A percentile compares a stretch with the other conserved stretches of the same genome.
phyloP scores from a whole-genome alignment of 495 filamentous ascomycete species.

The Evernia prunastri region DNA sequence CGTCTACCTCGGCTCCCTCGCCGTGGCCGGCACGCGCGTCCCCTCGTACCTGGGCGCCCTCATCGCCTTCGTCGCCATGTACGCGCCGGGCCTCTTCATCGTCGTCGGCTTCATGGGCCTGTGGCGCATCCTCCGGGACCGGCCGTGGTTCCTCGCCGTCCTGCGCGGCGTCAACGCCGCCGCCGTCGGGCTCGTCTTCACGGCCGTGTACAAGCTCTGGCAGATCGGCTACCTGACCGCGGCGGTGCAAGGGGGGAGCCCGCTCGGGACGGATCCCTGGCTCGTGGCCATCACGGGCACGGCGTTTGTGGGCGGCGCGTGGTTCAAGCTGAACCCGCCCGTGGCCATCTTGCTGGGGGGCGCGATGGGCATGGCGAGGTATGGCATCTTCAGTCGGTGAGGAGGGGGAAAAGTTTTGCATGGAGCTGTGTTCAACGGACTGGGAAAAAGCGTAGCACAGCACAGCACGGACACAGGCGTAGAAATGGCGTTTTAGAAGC shows the following conservation, averaged over 20 bases:
- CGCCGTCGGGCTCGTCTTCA: constrained; percentile 74
- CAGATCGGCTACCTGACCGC: constrained; percentile 65
- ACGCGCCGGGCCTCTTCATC: constrained; percentile 60
- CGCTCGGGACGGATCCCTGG: constrained; percentile 29
- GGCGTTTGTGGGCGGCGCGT: constrained; percentile 26
- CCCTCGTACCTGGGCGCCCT: constrained; percentile 52
- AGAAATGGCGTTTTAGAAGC: no score
- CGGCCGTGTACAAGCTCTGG: constrained; percentile 80
- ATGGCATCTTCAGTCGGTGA: constrained; percentile 12
- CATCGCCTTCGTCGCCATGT: constrained; percentile 65
- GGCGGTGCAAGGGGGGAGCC: constrained; percentile 28
- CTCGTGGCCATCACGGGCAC: constrained; percentile 25
- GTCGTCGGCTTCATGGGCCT: constrained; percentile 62
- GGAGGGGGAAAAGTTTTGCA: neutral
- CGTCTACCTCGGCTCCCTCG: constrained; percentile 65
- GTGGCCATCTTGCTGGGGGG: constrained; percentile 26
- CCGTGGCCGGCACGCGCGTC: constrained; percentile 35
- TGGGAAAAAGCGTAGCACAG: no score
- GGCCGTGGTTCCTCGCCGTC: constrained; percentile 48
- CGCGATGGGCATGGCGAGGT: constrained; percentile 20
- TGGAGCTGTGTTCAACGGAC: no score
- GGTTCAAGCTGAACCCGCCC: constrained; percentile 24
- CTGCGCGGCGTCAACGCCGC: constrained; percentile 68
- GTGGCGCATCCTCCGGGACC: constrained; percentile 55
- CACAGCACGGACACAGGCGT: no score